phyloP scores from a whole-genome alignment of 257 asterid species.

The Cynanchum wilfordii region DNA sequence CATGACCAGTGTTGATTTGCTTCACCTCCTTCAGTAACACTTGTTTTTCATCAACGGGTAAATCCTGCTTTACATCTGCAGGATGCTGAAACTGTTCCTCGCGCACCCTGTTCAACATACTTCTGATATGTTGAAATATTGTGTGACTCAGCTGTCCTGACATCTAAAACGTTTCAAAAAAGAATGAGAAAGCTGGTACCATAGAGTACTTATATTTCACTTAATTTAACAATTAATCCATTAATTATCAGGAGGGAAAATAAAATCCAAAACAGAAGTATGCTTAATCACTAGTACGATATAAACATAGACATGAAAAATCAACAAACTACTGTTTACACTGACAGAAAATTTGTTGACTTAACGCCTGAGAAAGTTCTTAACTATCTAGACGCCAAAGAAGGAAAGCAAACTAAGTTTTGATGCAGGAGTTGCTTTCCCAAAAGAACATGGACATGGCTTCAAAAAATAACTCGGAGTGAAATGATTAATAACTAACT shows the following conservation, averaged over 20 bases:
- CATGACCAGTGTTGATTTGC: conserved; percentile 19
- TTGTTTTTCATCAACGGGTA: conserved; percentile 22
- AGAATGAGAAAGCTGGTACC: conserved; percentile 26
- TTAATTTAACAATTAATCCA: not conserved
- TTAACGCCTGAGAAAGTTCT: not conserved
- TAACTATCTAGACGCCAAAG: not conserved
- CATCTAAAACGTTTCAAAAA: conserved; percentile 35
- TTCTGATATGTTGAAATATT: conserved; percentile 41
- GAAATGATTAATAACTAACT: not conserved
- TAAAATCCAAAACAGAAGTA: not conserved
- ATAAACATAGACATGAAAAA: not conserved
- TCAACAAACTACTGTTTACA: not conserved
- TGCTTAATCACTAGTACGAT: not conserved
- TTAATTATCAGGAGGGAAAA: not conserved
- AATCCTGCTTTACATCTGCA: conserved; percentile 25
- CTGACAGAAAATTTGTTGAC: no score
- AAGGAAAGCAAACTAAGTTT: not conserved
- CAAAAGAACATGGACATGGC: not conserved
- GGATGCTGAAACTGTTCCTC: conserved; percentile 26
- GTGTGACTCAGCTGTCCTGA: conserved; percentile 49
- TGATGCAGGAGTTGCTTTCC: not conserved
- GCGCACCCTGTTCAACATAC: conserved; percentile 42
- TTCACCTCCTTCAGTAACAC: conserved; percentile 26
- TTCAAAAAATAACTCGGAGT: not conserved
- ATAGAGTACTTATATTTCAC: conserved; percentile 11